A percentile compares a stretch with the other conserved stretches of the same genome.
Evolutionary conservation across 345 rosid genomes (phyloP).

Genomic region (Populus simonii): DNA sequence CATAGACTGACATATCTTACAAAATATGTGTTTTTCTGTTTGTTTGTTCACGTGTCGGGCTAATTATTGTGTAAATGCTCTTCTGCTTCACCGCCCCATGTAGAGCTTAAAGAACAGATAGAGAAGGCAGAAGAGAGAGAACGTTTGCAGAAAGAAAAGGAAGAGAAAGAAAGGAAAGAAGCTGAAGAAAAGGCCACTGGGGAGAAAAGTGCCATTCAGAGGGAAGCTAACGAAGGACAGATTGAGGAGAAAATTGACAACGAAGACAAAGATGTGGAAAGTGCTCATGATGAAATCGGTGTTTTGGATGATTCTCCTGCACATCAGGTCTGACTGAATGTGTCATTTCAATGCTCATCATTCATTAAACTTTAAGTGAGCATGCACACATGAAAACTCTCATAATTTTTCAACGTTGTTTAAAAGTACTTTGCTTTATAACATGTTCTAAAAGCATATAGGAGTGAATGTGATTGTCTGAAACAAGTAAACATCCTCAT

Average conservation of each 20-base stretch:
- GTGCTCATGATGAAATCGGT: slow-evolving; percentile 44
- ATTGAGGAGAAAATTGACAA: slow-evolving; percentile 23
- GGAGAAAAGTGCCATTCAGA: slow-evolving; percentile 34
- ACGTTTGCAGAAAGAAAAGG: slow-evolving; percentile 66
- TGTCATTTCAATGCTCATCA: not conserved
- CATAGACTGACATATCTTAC: not conserved
- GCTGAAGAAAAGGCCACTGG: slow-evolving; percentile 56
- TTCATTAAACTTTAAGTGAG: not conserved
- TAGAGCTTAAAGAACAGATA: slow-evolving; percentile 82
- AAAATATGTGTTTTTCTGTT: not conserved
- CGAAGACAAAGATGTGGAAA: slow-evolving; percentile 35
- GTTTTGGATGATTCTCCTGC: slow-evolving; percentile 45
- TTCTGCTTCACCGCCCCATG: slow-evolving; percentile 18
- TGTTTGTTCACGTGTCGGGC: not conserved
- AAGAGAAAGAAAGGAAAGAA: slow-evolving; percentile 64
- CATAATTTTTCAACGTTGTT: not conserved
- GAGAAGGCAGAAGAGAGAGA: slow-evolving; percentile 84
- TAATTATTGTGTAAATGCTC: slow-evolving; percentile 7
- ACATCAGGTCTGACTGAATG: slow-evolving; percentile 51
- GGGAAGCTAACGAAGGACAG: slow-evolving; percentile 35
- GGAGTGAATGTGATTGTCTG: not conserved
- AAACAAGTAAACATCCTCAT: not conserved
- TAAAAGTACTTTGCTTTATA: not conserved
- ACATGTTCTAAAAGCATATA: not conserved
- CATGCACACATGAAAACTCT: not conserved